Evolutionary conservation across 2,329 filamentous ascomycete genomes (phyloP).

Genomic region (Colletotrichum sojae): DNA sequence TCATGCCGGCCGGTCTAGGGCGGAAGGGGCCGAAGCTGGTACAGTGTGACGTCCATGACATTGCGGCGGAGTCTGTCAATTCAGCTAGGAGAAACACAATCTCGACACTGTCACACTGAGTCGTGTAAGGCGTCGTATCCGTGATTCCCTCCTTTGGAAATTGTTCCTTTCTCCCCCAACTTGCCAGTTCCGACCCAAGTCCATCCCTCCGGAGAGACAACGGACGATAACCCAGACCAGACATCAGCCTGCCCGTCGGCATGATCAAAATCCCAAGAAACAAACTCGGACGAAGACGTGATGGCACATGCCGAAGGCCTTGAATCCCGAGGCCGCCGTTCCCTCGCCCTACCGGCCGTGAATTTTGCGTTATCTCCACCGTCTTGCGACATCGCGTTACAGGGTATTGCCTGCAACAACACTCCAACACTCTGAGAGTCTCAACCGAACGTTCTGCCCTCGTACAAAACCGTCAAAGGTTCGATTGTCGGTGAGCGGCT

Average conservation of each 20-base stretch:
- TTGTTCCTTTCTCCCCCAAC: not conserved
- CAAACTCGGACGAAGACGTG: not conserved
- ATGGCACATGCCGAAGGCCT: slow-evolving; percentile 4
- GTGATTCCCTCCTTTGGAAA: not conserved
- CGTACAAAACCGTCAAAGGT: no score
- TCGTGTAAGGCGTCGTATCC: no score
- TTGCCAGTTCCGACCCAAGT: not conserved
- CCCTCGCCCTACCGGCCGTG: not conserved
- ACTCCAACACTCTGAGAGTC: not conserved
- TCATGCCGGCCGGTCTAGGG: not conserved
- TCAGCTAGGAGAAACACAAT: not conserved
- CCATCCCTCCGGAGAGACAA: not conserved
- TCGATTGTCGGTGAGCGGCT: not conserved
- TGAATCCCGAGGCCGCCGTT: slow-evolving; percentile 2
- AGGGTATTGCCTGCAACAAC: slow-evolving; percentile 16
- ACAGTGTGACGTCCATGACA: not conserved
- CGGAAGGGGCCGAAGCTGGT: not conserved
- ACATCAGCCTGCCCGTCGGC: not conserved
- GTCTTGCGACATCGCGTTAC: slow-evolving; percentile 25
- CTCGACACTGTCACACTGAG: not conserved
- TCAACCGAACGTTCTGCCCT: no score
- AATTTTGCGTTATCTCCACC: slow-evolving; percentile 18
- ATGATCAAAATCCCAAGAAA: not conserved
- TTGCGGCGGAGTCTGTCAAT: not conserved
- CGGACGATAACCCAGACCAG: not conserved